A percentile compares a stretch with the other conserved stretches of the same genome.
Evolutionary conservation across 371 early-diverging fungal species (phyloP).

Genomic region (Syncephalastrum contaminatum): DNA sequence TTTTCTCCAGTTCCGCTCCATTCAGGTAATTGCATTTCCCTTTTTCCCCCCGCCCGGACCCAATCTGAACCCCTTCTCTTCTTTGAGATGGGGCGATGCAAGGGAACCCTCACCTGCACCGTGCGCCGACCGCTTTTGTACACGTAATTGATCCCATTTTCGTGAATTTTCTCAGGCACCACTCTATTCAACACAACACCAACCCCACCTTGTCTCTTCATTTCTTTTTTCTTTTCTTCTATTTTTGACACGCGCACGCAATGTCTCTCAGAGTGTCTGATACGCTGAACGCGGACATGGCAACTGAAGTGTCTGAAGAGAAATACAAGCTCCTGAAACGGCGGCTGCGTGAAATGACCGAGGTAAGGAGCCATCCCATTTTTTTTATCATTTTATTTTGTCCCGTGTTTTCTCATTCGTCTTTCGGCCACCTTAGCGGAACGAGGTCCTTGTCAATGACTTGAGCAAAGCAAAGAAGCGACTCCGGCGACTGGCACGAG

Average conservation of each 20-base stretch:
- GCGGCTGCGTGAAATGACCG: slow-evolving; percentile 48
- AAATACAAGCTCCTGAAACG: slow-evolving; percentile 51
- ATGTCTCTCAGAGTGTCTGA: background rate
- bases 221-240: background rate
- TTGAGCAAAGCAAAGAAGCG: slow-evolving; percentile 45
- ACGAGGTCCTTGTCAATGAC: slow-evolving; percentile 44
- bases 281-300: background rate
- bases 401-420: background rate
- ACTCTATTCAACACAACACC: no score
- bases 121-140: no score
- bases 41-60: no score
- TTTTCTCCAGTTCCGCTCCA: no score
- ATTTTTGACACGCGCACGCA: background rate
- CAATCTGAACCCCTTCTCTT: no score
- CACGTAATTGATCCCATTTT: no score
- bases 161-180: no score
- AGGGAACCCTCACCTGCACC: no score
- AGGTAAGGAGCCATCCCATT: slow-evolving; percentile 26
- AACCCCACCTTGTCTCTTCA: no score
- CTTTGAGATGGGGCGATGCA: no score
- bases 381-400: background rate
- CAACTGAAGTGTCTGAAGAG: slow-evolving; percentile 13
- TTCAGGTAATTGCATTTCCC: no score
- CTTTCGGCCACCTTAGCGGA: slow-evolving; percentile 26
- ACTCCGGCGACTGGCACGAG: slow-evolving; percentile 46